Evolutionary conservation across 495 filamentous ascomycete species (phyloP).

Genomic region (Penicillium dipodomyicola): DNA sequence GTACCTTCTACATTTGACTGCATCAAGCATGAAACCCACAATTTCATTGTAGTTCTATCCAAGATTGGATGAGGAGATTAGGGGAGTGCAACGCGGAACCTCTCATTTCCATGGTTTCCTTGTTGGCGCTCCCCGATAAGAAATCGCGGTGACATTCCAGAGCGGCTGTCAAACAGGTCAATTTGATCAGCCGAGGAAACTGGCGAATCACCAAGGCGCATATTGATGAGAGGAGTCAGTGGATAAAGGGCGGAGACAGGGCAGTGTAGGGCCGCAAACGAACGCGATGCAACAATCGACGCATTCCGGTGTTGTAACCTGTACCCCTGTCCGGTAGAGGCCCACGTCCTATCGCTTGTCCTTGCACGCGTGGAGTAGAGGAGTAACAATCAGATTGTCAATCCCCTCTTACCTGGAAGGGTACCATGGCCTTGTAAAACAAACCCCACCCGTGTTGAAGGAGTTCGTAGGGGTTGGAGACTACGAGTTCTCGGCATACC

Average conservation of each 20-base stretch:
- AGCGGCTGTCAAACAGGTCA: conserved; percentile 20
- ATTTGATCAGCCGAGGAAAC: conserved; percentile 2
- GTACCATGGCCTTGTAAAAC: no score
- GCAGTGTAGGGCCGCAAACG: conserved; percentile 19
- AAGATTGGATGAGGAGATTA: not conserved
- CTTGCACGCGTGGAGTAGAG: not conserved
- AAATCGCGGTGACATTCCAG: conserved; percentile 21
- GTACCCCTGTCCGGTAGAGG: conserved; percentile 23
- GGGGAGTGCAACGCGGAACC: conserved; percentile 16
- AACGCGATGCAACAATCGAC: conserved; percentile 19
- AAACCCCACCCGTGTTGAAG: not conserved
- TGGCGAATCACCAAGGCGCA: conserved; percentile 8
- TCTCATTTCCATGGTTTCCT: conserved; percentile 21
- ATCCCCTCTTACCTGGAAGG: not conserved
- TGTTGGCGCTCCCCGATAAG: conserved; percentile 11
- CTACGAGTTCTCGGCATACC: not conserved
- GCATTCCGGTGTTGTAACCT: conserved; percentile 23
- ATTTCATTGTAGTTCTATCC: not conserved
- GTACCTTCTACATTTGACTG: conserved; percentile 4
- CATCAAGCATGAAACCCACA: conserved; percentile 6
- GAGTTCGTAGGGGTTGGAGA: not conserved
- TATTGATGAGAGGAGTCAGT: not conserved
- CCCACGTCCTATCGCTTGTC: not conserved
- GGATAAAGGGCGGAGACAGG: not conserved
- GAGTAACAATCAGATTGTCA: not conserved